Conservation (phyloP, 805 yeast species). For the Candida arabinofermentans region DNA sequence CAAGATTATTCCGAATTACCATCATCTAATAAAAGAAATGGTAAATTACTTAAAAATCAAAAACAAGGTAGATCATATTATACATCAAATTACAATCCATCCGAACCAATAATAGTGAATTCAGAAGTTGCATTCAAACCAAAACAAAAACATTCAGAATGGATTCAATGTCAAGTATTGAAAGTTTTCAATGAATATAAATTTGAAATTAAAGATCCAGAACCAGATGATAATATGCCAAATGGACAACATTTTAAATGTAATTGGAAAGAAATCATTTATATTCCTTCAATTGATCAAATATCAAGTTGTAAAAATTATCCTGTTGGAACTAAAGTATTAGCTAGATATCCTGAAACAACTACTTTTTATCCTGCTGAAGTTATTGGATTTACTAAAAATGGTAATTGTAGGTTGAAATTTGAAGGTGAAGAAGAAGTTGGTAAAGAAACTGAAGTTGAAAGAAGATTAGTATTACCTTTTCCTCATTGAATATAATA, state of each 20-base stretch:
- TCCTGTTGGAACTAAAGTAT: constrained; percentile 74
- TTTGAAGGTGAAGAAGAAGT: constrained; percentile 98
- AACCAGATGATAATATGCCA: constrained; percentile 90
- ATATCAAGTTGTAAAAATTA: constrained; percentile 42
- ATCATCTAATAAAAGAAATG: constrained; percentile 5
- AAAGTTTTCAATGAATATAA: constrained; percentile 44
- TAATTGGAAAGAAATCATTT: constrained; percentile 70
- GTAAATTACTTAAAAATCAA: constrained; percentile 6
- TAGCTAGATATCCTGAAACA: constrained; percentile 95
- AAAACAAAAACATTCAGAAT: constrained; percentile 69
- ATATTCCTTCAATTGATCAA: constrained; percentile 51
- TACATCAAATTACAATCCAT: constrained; percentile 56
- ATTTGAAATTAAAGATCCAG: constrained; percentile 95
- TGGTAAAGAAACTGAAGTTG: constrained; percentile 91
- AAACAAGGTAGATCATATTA: constrained; percentile 27
- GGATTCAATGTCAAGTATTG: constrained; percentile 94
- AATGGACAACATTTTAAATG: constrained; percentile 86
- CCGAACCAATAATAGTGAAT: constrained; percentile 56
- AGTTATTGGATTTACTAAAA: constrained; percentile 72
- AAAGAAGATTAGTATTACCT: constrained; percentile 76
- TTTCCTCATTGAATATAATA: constrained; percentile 39
- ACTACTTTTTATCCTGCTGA: constrained; percentile 96
- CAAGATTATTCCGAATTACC: constrained; percentile 1
- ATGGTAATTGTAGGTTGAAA: constrained; percentile 70
- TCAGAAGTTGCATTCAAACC: constrained; percentile 88